Evolutionary conservation across 306 rosid species (phyloP), one percentile per base, ranked within the genome.

Genomic region (Styphnolobium japonicum): DNA sequence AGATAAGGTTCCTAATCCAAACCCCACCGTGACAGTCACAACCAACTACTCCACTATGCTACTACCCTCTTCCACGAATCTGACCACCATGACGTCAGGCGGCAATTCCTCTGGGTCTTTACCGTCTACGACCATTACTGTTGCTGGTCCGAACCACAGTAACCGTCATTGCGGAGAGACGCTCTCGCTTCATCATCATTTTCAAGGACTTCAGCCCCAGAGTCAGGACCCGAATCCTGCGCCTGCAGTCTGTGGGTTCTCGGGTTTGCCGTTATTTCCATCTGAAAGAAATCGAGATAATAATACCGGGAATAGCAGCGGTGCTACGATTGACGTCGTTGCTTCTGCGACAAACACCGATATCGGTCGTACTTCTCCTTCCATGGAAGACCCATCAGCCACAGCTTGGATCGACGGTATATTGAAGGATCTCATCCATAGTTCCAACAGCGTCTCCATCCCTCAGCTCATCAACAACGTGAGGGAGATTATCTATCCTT

Each of bases 211-310:
- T 2, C 74, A 76, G 39, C n/a, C n/a, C n/a, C n/a, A n/a, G n/a
- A n/a, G n/a, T n/a, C n/a, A n/a, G n/a, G 57, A 60, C n/a, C 83
- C 62, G 48, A 76, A 33, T 60, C 73, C 78, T 6, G 15, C 83
- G 8, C 98, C 97, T 42, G 82, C 89, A 2, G 92, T 94, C 0
- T 94, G 98, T 74, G 97, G 98, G 11, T 94, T 94, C 76, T 94
- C 98, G 0, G 98, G 98, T 18, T 82, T 94, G 34, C 98, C 98
- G n/a, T 72, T 94, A 64, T 94, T 94, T 75, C 97, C 96, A 9
- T 90, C 96, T 1, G 93, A 90, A 63, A 84, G 76, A 10, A 80
- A 75, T 80, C 77, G 73, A 14, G 73, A 71, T 23, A 55, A 10
- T 60, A 55, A 29, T 56, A 74, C 3, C 3, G 46, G 34, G 18